phyloP scores from a whole-genome alignment of 306 rosid genomes.

The Albizia julibrissin region DNA sequence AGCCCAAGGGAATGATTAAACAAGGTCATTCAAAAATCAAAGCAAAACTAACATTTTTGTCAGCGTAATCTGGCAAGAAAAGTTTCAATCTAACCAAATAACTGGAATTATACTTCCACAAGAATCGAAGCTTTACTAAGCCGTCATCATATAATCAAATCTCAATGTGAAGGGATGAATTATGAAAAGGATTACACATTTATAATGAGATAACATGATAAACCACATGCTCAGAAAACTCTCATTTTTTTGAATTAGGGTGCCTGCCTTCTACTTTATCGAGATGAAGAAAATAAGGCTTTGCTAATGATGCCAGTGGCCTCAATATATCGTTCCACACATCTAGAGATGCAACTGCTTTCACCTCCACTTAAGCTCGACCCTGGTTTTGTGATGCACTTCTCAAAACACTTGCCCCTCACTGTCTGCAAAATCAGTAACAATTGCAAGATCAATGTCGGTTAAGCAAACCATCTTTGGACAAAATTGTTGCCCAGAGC shows the following conservation, averaged over 20 bases:
- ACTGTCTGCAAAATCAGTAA: slow-evolving; percentile 60
- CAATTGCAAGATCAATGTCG: not conserved
- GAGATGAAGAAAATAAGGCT: slow-evolving; percentile 62
- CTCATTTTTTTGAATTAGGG: not conserved
- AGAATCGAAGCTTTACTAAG: not conserved
- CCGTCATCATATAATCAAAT: not conserved
- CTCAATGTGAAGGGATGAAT: slow-evolving; percentile 1
- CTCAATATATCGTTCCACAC: slow-evolving; percentile 94
- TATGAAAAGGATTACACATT: slow-evolving; percentile 14
- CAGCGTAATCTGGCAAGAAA: not conserved
- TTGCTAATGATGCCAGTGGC: slow-evolving; percentile 89
- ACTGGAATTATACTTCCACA: not conserved
- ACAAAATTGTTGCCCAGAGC: not conserved
- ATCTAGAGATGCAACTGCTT: slow-evolving; percentile 90
- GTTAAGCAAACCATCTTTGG: not conserved
- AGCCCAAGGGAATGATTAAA: not conserved
- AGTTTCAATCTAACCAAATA: not conserved
- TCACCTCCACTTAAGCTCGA: slow-evolving; percentile 84
- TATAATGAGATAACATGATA: slow-evolving; percentile 5
- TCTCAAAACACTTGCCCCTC: slow-evolving; percentile 86
- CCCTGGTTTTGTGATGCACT: slow-evolving; percentile 91
- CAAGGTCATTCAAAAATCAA: not conserved
- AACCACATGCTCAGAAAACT: slow-evolving; percentile 9
- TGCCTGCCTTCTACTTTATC: slow-evolving; percentile 29
- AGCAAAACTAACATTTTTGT: not conserved